Evolutionary conservation across 495 filamentous ascomycete species (phyloP).

Genomic region (Neurospora sp.): DNA sequence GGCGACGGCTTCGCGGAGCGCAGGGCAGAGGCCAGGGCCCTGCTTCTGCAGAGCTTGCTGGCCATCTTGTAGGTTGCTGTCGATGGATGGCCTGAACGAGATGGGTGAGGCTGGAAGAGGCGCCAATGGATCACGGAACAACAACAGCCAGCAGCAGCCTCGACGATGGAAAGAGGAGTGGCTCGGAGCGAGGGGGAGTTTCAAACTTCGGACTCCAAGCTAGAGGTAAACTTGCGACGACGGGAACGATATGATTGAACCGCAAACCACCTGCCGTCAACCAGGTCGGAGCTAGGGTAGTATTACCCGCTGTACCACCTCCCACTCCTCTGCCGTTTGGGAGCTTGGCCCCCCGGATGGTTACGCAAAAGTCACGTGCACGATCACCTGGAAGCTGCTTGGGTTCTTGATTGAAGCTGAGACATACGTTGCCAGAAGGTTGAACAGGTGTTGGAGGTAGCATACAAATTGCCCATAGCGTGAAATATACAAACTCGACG

Average conservation of each 20-base stretch:
- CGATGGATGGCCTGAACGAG: constrained; percentile 23
- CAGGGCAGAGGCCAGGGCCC: constrained; percentile 50
- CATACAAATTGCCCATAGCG: neutral
- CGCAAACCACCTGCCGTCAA: neutral
- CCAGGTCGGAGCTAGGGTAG: neutral
- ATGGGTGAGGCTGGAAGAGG: neutral
- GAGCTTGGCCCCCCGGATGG: neutral
- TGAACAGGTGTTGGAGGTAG: neutral
- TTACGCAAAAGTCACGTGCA: neutral
- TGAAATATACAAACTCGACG: neutral
- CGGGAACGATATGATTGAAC: neutral
- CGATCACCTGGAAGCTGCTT: neutral
- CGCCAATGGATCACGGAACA: neutral
- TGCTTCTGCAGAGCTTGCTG: constrained; percentile 55
- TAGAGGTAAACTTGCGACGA: neutral
- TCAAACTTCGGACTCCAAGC: neutral
- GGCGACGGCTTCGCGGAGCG: constrained; percentile 36
- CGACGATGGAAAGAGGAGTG: neutral
- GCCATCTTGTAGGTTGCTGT: constrained; percentile 43
- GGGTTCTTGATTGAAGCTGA: neutral
- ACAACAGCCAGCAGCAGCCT: neutral
- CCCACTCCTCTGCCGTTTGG: neutral
- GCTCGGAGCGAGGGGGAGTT: neutral
- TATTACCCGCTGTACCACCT: neutral
- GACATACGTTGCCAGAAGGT: neutral